phyloP scores from a whole-genome alignment of 805 yeast species.

The Nakazawaea ernobii region DNA sequence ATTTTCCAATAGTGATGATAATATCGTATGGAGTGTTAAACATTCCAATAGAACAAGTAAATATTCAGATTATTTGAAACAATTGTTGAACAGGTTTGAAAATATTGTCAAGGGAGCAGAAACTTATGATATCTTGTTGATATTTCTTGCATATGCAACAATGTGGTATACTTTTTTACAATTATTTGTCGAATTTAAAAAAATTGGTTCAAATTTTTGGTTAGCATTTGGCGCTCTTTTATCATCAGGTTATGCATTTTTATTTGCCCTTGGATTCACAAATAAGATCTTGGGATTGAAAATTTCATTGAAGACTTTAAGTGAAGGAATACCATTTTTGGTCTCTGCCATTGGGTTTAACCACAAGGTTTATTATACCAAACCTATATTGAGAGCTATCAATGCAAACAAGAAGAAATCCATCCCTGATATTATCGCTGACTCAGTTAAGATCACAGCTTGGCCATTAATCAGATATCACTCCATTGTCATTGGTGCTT shows the following conservation, averaged over 20 bases:
- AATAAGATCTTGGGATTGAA: constrained; percentile 49
- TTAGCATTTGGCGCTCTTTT: constrained; percentile 73
- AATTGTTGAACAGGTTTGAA: constrained; percentile 33
- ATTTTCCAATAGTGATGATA: constrained; percentile 25
- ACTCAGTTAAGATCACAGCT: constrained; percentile 26
- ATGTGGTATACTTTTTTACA: constrained; percentile 80
- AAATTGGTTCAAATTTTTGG: constrained; percentile 83
- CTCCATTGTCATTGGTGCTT: constrained; percentile 62
- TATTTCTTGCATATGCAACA: constrained; percentile 75
- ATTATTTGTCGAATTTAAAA: constrained; percentile 69
- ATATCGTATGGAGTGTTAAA: constrained; percentile 57
- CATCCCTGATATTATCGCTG: constrained; percentile 26
- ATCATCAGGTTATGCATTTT: constrained; percentile 77
- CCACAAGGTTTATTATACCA: constrained; percentile 70
- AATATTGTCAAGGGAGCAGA: constrained; percentile 66
- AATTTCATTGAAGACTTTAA: constrained; percentile 67
- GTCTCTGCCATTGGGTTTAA: constrained; percentile 91
- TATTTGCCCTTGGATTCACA: constrained; percentile 67
- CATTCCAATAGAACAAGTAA: constrained; percentile 50
- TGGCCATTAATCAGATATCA: constrained; percentile 71
- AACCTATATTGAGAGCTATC: constrained; percentile 43
- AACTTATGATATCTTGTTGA: constrained; percentile 74
- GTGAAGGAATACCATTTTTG: constrained; percentile 91
- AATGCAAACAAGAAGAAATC: constrained; percentile 20
- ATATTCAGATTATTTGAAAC: constrained; percentile 45